Conservation (phyloP, 345 rosid genomes). For the Lenwebbia sp. region DNA sequence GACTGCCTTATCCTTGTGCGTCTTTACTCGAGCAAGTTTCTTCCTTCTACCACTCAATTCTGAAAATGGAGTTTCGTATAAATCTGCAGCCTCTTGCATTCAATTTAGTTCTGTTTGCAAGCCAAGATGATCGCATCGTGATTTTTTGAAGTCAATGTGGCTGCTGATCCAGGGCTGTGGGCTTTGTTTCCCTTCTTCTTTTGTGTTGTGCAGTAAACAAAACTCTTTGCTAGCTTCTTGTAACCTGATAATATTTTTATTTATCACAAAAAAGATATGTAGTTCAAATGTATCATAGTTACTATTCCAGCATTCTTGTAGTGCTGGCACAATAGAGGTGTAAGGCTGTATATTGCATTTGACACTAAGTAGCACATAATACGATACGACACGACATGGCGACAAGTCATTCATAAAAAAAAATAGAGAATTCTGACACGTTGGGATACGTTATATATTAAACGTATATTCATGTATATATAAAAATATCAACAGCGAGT, state of each 20-base stretch:
- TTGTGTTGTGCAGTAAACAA: neutral
- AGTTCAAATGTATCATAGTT: neutral
- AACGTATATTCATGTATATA: too few species aligned
- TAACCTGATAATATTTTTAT: neutral
- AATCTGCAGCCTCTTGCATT: neutral
- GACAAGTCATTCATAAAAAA: too few species aligned
- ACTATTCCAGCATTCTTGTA: neutral
- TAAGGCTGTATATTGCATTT: neutral
- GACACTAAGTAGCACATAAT: too few species aligned
- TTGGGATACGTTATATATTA: too few species aligned
- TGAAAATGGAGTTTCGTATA: neutral
- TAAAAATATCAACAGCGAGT: too few species aligned
- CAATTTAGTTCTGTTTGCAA: neutral
- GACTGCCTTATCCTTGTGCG: neutral
- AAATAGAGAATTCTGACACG: too few species aligned
- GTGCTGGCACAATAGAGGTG: neutral
- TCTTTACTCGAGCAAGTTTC: neutral
- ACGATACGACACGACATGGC: too few species aligned
- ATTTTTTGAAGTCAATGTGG: neutral
- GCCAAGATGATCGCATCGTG: neutral
- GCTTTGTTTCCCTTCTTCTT: neutral
- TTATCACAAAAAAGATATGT: neutral
- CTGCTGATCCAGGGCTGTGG: neutral
- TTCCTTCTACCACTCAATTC: neutral
- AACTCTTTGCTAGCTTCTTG: neutral